Conservation (phyloP, 2,329 filamentous ascomycete species). For the Aspergillus jensenii region DNA sequence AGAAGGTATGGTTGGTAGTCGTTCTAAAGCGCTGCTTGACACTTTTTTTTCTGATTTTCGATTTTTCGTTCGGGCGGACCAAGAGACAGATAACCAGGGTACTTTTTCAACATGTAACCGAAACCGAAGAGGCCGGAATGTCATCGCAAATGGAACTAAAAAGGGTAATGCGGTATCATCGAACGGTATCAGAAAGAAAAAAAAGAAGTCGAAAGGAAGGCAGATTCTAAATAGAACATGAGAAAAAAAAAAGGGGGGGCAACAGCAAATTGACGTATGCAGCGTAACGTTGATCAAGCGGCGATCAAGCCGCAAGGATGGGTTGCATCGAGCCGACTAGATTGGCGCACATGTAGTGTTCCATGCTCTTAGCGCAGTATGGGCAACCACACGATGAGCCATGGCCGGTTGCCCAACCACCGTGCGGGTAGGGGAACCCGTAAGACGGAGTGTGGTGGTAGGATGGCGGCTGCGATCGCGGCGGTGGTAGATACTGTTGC, state of each 20-base stretch:
- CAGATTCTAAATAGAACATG: constrained; percentile 21
- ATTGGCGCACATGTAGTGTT: constrained; percentile 49
- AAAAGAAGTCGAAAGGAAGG: constrained; percentile 26
- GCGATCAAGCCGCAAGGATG: constrained; percentile 40
- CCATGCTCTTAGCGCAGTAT: constrained; percentile 50
- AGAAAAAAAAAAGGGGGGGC: constrained; percentile 1
- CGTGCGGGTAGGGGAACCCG: constrained; percentile 46
- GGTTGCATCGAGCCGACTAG: constrained; percentile 44
- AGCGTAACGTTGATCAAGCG: constrained; percentile 9
- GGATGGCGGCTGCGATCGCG: constrained; percentile 46
- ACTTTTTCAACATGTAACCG: constrained; percentile 36
- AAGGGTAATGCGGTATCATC: constrained; percentile 28
- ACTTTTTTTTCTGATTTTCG: constrained; percentile 32
- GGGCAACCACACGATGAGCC: constrained; percentile 48
- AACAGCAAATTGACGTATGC: constrained; percentile 8
- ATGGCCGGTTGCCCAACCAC: constrained; percentile 50
- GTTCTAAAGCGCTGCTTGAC: constrained; percentile 28
- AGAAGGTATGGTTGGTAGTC: constrained; percentile 21
- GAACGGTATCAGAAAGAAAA: constrained; percentile 21
- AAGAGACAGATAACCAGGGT: constrained; percentile 30
- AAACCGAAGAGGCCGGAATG: constrained; percentile 28
- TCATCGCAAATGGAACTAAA: constrained; percentile 25
- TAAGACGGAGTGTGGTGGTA: constrained; percentile 51
- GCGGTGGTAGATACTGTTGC: constrained; percentile 36
- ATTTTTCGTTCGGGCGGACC: constrained; percentile 28